Conservation (phyloP, 768 basidiomycete species). For the Pulveroboletus sp. region DNA sequence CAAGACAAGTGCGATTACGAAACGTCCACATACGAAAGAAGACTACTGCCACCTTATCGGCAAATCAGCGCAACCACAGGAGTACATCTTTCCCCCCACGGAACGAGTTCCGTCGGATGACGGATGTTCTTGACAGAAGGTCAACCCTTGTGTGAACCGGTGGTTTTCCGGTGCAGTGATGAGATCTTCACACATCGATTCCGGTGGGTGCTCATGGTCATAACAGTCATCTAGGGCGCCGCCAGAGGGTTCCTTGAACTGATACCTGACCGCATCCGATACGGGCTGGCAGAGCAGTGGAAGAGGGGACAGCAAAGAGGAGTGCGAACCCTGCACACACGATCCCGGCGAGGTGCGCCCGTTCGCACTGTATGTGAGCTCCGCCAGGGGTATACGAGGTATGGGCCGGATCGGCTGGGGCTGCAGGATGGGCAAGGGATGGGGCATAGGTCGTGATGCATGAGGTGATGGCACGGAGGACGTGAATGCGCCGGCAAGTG, state of each 20-base stretch:
- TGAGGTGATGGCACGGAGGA: constrained; percentile 12
- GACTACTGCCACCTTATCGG: constrained; percentile 25
- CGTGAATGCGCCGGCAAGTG: constrained; percentile 28
- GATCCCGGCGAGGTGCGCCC: constrained; percentile 9
- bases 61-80: constrained; percentile 17
- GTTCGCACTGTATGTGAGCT: constrained; percentile 22
- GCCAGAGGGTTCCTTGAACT: constrained; percentile 16
- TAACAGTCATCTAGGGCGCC: constrained; percentile 8
- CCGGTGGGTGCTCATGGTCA: constrained; percentile 12
- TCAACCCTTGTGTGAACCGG: constrained; percentile 19
- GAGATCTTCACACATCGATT: constrained; percentile 20
- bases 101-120: constrained; percentile 15
- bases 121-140: constrained; percentile 13
- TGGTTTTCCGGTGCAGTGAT: constrained; percentile 2
- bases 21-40: constrained; percentile 1
- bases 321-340: background rate
- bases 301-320: constrained; percentile 23
- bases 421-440: constrained; percentile 28
- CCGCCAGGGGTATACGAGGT: constrained; percentile 31
- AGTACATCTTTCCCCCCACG: constrained; percentile 16
- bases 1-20: background rate
- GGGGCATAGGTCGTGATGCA: constrained; percentile 12
- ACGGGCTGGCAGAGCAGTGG: constrained; percentile 34
- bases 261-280: constrained; percentile 31
- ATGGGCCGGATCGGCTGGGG: constrained; percentile 35